phyloP scores from a whole-genome alignment of 2,329 filamentous ascomycete genomes.

The Alternaria ethzedia region DNA sequence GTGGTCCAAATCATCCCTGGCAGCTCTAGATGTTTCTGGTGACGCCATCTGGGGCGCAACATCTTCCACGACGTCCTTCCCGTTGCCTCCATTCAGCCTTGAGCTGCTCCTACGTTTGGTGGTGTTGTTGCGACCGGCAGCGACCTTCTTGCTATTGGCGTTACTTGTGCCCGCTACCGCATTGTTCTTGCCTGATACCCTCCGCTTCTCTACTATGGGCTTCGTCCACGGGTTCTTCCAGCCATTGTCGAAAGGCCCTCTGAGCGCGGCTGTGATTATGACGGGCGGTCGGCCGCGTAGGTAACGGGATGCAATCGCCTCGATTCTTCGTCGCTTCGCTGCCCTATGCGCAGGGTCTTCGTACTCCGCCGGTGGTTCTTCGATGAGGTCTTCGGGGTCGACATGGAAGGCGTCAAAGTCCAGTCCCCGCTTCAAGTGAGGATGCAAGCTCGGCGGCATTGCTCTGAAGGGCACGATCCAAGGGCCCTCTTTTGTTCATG shows the following conservation, averaged over 20 bases:
- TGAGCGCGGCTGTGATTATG: slow-evolving; percentile 66
- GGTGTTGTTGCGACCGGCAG: not conserved
- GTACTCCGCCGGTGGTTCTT: slow-evolving; percentile 54
- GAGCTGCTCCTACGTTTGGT: not conserved
- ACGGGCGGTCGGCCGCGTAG: slow-evolving; percentile 62
- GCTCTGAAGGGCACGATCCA: not conserved
- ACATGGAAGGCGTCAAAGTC: slow-evolving; percentile 26
- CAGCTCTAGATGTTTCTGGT: slow-evolving; percentile 28
- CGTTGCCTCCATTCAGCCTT: not conserved
- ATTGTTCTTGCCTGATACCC: not conserved
- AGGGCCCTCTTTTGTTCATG: not conserved
- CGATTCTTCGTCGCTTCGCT: slow-evolving; percentile 63
- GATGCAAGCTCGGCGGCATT: slow-evolving; percentile 31
- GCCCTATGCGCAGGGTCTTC: slow-evolving; percentile 63
- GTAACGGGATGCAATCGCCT: slow-evolving; percentile 65
- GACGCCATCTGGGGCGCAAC: slow-evolving; percentile 13
- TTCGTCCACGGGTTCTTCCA: slow-evolving; percentile 48
- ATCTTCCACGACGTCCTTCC: not conserved
- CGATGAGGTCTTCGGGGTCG: slow-evolving; percentile 53
- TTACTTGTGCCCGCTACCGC: not conserved
- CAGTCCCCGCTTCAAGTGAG: slow-evolving; percentile 33
- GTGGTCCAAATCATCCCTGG: not conserved
- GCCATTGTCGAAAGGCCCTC: slow-evolving; percentile 63
- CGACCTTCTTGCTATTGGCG: not conserved
- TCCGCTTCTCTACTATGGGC: not conserved